Base-by-base conservation (phyloP, 2,329 filamentous ascomycete genomes). In the Phialocephala sp. region DNA sequence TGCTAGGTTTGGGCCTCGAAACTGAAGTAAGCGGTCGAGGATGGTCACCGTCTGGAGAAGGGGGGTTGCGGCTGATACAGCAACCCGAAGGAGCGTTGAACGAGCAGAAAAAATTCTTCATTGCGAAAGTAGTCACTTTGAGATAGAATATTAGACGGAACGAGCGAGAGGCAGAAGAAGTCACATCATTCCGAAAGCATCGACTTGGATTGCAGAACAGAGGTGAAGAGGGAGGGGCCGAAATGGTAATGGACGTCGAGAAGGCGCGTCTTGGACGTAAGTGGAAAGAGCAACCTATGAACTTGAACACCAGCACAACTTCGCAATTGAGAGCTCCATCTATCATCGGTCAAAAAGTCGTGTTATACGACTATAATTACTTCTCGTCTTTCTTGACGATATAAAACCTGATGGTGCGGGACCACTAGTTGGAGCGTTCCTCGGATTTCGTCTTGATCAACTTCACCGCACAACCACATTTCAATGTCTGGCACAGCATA, bases 1-100 rank as follows among this genome's bases (percentile, higher is more conserved):
- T 69, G 59, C 58, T 54, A 35, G 20, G 20, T 52, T 55, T 64
- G 22, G 45, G 3, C 3, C 32, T 64, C 27, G 50, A 9, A 63
- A 47, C n/a, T 32, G 67, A 66, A 15, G 39, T 14, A 20, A 66
- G 62, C 43, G 67, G 72, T 61, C 75, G 70, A 22, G 74, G 65
- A 36, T 72, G 61, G 12, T 68, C 54, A 12, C 66, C 67, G 57
- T 76, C 73, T 35, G 75, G 75, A 12, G 75, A 76, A n/a, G 75
- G 73, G 18, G 74, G 70, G 41, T 68, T 54, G 15, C 71, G 68
- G 60, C 69, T 68, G 22, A 66, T 74, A 55, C 75, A 76, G 64
- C 75, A 76, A 47, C 41, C 69, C 22, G 52, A 32, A 14, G 61
- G 27, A 39, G 43, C 54, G 14, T 36, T 67, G 37, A 59, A 6